Evolutionary conservation across 1,139 yeast species (phyloP).

Genomic region (Meyerozyma guilliermondii): DNA sequence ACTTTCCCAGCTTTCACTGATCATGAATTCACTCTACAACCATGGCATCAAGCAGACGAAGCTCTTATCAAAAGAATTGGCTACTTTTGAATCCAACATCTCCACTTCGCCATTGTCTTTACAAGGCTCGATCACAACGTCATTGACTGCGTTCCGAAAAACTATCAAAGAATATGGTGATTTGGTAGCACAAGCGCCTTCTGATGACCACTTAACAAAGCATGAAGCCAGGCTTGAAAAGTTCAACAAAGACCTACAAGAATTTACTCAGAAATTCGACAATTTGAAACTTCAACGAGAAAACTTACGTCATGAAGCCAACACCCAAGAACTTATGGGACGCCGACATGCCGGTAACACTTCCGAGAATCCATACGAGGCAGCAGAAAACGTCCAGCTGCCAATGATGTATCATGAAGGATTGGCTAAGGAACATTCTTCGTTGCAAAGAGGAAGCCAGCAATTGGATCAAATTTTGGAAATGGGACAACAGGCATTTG

Average conservation of each 20-base stretch:
- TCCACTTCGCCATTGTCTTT: constrained; percentile 68
- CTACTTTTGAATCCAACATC: constrained; percentile 61
- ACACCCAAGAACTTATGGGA: constrained; percentile 58
- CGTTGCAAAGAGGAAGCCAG: constrained; percentile 66
- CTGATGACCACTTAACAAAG: constrained; percentile 53
- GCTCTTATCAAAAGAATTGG: constrained; percentile 62
- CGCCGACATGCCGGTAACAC: constrained; percentile 33
- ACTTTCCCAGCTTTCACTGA: no score
- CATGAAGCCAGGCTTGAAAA: constrained; percentile 58
- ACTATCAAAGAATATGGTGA: constrained; percentile 75
- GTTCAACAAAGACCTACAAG: constrained; percentile 56
- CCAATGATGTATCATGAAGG: constrained; percentile 57
- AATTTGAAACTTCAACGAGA: constrained; percentile 64
- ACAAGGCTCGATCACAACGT: constrained; percentile 81
- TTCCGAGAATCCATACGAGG: constrained; percentile 61
- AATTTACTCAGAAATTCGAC: constrained; percentile 55
- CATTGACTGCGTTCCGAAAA: constrained; percentile 67
- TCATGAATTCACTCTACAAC: constrained; percentile 74
- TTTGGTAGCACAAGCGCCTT: constrained; percentile 56
- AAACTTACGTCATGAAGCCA: constrained; percentile 45
- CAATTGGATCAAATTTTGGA: constrained; percentile 87
- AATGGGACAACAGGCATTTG: constrained; percentile 82
- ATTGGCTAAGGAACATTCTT: constrained; percentile 58
- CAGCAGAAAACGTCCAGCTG: constrained; percentile 21
- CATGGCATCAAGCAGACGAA: constrained; percentile 86